Base-by-base conservation (phyloP, 2,329 filamentous ascomycete genomes). In the Paracoccidioides brasiliensis region DNA sequence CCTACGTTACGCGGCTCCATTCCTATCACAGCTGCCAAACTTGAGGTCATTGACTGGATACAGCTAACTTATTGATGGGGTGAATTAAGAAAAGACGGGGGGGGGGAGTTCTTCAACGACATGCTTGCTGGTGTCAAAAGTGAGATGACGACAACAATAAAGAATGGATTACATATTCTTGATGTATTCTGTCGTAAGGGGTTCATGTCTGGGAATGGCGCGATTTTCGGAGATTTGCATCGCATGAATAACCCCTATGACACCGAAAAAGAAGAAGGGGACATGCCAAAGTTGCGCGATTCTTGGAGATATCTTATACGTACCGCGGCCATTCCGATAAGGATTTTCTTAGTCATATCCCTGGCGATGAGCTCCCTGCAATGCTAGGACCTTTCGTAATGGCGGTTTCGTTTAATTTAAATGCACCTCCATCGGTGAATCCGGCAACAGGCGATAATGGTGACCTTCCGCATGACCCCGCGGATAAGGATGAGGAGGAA, bases 231-330 rank as follows among this genome's bases (percentile, higher is more conserved):
- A 38, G 35, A 57, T 5, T 54, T 61, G 3, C 44, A 59, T 8
- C 49, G 44, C 3, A 22, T 28, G 5, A 40, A 54, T 33, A 52
- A 28, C n/a, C 14, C 4, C 5, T 7, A 22, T 22, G 41, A 8
- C 22, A n/a, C 14, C 15, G 41, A 5, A 48, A 33, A 48, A 5
- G 28, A 33, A 6, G 5, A 56, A 57, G 0, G 41, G 41, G 45
- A 60, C 2, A 56, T 67, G 2, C 58, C 64, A 5, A 67, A 66
- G 0, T 56, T 76, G 42, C 72, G 71, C 72, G 71, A 63, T 73
- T 76, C 55, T 58, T 77, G 49, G 72, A 77, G 56, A 63, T 76
- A 28, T 74, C 71, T 44, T 77, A 75, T 55, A 77, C 73, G 1
- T 76, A 72, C 56, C 66, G 74, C 5, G 63, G 63, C 40, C 73